Percentiles rank a stretch among this genome's conserved stretches.
phyloP scores from a whole-genome alignment of 2,329 filamentous ascomycete species.

The Neophaeococcomyces aloes region DNA sequence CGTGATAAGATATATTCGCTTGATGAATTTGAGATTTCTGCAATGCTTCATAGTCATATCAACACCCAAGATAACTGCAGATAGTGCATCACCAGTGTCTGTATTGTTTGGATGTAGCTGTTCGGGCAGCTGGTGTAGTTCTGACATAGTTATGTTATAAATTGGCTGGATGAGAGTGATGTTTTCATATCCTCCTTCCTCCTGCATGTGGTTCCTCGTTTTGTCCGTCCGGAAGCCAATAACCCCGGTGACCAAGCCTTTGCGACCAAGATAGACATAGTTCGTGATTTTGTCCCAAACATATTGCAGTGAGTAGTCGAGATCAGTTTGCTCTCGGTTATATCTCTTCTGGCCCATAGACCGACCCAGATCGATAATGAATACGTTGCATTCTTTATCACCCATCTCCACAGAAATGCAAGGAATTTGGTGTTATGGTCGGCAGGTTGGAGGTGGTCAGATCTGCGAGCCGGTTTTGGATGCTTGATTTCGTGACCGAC shows the following conservation, averaged over 20 bases:
- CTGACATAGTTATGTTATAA: constrained; percentile 57
- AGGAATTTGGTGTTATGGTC: no score
- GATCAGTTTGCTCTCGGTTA: constrained; percentile 64
- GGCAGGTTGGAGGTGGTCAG: neutral
- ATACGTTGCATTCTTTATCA: constrained; percentile 85
- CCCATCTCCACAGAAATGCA: constrained; percentile 50
- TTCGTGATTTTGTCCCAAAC: constrained; percentile 86
- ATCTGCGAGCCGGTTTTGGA: no score
- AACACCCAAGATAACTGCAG: constrained; percentile 73
- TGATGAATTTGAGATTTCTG: constrained; percentile 69
- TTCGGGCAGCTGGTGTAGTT: constrained; percentile 54
- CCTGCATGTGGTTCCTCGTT: constrained; percentile 58
- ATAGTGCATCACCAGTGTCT: constrained; percentile 67
- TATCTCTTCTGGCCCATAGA: constrained; percentile 68
- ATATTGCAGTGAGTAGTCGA: constrained; percentile 84
- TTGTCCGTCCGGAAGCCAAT: constrained; percentile 71
- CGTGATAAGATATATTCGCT: constrained; percentile 75
- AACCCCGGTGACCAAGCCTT: constrained; percentile 66
- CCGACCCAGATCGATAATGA: constrained; percentile 75
- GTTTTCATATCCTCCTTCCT: constrained; percentile 64
- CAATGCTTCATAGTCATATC: constrained; percentile 74
- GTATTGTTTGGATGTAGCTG: constrained; percentile 58
- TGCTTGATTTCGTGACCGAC: neutral
- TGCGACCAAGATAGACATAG: constrained; percentile 61
- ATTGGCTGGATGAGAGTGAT: constrained; percentile 60